Evolutionary conservation across 2,329 filamentous ascomycete species (phyloP).

Genomic region (Eutypella sp.): DNA sequence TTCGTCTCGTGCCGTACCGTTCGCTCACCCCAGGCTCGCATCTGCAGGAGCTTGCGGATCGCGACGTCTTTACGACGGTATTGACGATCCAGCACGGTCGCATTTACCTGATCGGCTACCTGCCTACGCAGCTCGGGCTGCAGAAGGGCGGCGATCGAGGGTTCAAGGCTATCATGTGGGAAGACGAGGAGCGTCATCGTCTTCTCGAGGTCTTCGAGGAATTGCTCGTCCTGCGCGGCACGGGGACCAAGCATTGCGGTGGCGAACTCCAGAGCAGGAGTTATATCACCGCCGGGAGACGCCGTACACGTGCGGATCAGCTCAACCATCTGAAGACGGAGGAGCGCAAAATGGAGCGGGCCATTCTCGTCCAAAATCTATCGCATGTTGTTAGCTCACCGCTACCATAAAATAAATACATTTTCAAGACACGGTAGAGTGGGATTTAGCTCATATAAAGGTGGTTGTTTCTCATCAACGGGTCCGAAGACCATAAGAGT

Average conservation of each 20-base stretch:
- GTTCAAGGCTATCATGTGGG: constrained; percentile 70
- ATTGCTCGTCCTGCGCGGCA: constrained; percentile 74
- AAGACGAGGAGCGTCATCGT: constrained; percentile 94
- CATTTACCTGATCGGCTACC: constrained; percentile 86
- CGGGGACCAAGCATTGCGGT: constrained; percentile 81
- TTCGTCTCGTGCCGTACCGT: constrained; percentile 42
- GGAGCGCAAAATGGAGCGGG: constrained; percentile 79
- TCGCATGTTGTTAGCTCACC: constrained; percentile 11
- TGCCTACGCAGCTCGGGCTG: constrained; percentile 73
- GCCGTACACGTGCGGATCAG: constrained; percentile 75
- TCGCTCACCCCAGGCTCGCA: constrained; percentile 80
- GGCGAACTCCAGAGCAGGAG: constrained; percentile 78
- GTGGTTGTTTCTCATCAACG: constrained; percentile 86
- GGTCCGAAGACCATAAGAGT: constrained; percentile 89
- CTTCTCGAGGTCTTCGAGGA: constrained; percentile 80
- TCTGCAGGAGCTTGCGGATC: constrained; percentile 73
- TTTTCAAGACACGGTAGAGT: background rate
- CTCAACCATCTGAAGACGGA: constrained; percentile 90
- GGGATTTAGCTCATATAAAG: constrained; percentile 59
- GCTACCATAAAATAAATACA: background rate
- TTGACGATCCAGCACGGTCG: constrained; percentile 73
- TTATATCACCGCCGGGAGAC: constrained; percentile 65
- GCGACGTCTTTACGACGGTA: constrained; percentile 72
- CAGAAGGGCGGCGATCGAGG: constrained; percentile 70
- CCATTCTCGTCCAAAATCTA: constrained; percentile 85